These are phyloP conservation scores for Penstemon davidsonii DNA, from an alignment of 257 asterid genomes.

Conservation along the genomic window DNA sequence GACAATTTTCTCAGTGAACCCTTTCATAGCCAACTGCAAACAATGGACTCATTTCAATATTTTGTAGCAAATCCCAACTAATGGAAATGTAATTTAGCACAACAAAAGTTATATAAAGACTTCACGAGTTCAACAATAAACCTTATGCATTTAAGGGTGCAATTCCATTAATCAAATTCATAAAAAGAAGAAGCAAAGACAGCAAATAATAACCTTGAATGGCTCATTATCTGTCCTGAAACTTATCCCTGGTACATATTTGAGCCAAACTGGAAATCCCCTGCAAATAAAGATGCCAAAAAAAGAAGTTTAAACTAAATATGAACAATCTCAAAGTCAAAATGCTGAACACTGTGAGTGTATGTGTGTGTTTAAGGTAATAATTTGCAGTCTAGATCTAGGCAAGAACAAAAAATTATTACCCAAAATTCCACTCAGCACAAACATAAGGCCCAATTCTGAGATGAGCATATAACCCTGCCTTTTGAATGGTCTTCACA, in stretches of 20 bases:
- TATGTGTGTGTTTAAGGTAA: background rate
- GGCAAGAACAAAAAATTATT: slow-evolving; percentile 21
- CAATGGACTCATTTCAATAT: slow-evolving; percentile 23
- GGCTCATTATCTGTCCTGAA: slow-evolving; percentile 91
- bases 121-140: background rate
- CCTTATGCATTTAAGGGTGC: background rate
- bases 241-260: slow-evolving; percentile 82
- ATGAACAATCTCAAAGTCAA: background rate
- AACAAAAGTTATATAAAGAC: background rate
- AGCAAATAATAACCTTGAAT: slow-evolving; percentile 61
- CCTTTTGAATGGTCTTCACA: slow-evolving; percentile 69
- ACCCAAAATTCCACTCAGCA: slow-evolving; percentile 97
- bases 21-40: slow-evolving; percentile 79
- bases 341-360: background rate
- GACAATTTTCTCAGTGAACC: slow-evolving; percentile 73
- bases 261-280: slow-evolving; percentile 95
- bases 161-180: slow-evolving; percentile 13
- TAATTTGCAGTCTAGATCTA: slow-evolving; percentile 31
- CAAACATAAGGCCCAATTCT: slow-evolving; percentile 93
- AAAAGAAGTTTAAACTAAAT: background rate
- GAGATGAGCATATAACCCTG: slow-evolving; percentile 77
- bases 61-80: background rate
- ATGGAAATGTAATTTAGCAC: slow-evolving; percentile 5
- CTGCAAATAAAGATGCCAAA: slow-evolving; percentile 35
- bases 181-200: background rate